Evolutionary conservation across 2,329 filamentous ascomycete genomes (phyloP).

Genomic region (Colletotrichum paranaense): DNA sequence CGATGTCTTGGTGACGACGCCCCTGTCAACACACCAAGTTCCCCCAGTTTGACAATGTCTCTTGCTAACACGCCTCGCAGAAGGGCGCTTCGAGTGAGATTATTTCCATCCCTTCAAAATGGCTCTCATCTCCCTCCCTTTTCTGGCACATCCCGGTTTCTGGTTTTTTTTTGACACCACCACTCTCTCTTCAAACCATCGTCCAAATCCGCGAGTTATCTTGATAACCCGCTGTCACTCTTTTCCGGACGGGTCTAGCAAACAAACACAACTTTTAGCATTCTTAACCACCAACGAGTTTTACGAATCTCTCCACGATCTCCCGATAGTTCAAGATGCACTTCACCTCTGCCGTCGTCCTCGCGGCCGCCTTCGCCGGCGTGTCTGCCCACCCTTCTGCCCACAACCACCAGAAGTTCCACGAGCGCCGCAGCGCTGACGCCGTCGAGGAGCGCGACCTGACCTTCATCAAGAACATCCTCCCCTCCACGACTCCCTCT

Average conservation of each 20-base stretch:
- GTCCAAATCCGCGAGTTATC: slow-evolving; percentile 34
- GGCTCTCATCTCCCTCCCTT: slow-evolving; percentile 30
- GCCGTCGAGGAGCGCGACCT: slow-evolving; percentile 22
- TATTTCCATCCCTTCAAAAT: slow-evolving; percentile 32
- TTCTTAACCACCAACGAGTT: slow-evolving; percentile 24
- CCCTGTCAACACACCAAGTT: slow-evolving; percentile 5
- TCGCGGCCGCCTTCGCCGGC: slow-evolving; percentile 53
- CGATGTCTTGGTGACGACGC: slow-evolving; percentile 10
- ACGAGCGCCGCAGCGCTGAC: slow-evolving; percentile 38
- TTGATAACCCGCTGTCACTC: slow-evolving; percentile 36
- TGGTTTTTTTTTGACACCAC: slow-evolving; percentile 6
- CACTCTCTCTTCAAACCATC: slow-evolving; percentile 24
- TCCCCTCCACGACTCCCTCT: not conserved
- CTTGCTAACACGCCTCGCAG: slow-evolving; percentile 21
- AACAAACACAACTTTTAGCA: slow-evolving; percentile 1
- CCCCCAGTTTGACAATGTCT: slow-evolving; percentile 6
- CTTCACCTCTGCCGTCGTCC: slow-evolving; percentile 50
- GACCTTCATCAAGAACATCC: slow-evolving; percentile 23
- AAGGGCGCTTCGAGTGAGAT: slow-evolving; percentile 24
- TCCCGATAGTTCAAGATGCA: slow-evolving; percentile 49
- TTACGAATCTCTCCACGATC: slow-evolving; percentile 9
- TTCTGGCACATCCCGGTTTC: not conserved
- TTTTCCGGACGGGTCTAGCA: slow-evolving; percentile 35
- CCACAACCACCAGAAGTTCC: slow-evolving; percentile 48
- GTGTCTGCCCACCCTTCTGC: slow-evolving; percentile 53